These are phyloP conservation scores for Barnettozyma populi DNA, from an alignment of 805 yeast species.

Conservation along the genomic window DNA sequence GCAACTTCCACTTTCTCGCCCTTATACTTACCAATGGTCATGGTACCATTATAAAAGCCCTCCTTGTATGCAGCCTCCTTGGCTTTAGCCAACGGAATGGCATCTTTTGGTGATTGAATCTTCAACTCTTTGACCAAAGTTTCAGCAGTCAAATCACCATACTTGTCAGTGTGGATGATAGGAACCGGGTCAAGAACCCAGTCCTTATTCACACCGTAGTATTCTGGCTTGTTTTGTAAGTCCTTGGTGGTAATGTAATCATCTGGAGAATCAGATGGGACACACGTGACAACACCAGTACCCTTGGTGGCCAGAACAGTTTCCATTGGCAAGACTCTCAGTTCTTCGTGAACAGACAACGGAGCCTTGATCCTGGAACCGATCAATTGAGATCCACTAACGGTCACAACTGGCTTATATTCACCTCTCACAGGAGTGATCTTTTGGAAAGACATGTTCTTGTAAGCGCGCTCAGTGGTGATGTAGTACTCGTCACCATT, in stretches of 20 bases:
- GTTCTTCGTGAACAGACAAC: slow-evolving; percentile 57
- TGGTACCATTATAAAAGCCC: slow-evolving; percentile 86
- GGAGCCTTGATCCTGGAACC: slow-evolving; percentile 91
- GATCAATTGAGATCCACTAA: slow-evolving; percentile 69
- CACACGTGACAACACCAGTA: slow-evolving; percentile 98
- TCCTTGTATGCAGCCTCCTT: slow-evolving; percentile 95
- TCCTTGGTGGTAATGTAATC: slow-evolving; percentile 86
- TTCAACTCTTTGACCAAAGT: slow-evolving; percentile 77
- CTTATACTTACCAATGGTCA: slow-evolving; percentile 73
- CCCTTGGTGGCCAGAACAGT: slow-evolving; percentile 92
- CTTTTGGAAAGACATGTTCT: slow-evolving; percentile 94
- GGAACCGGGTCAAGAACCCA: slow-evolving; percentile 83
- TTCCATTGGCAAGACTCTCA: slow-evolving; percentile 94
- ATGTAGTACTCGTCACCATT: slow-evolving; percentile 74
- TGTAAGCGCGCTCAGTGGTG: slow-evolving; percentile 92
- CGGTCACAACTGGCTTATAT: slow-evolving; percentile 50
- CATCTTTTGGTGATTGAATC: slow-evolving; percentile 92
- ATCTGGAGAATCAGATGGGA: slow-evolving; percentile 98
- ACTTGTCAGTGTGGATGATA: slow-evolving; percentile 72
- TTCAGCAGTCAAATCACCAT: slow-evolving; percentile 87
- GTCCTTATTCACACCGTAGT: slow-evolving; percentile 73
- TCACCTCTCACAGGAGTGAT: slow-evolving; percentile 85
- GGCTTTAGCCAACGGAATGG: slow-evolving; percentile 81
- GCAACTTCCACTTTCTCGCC: slow-evolving; percentile 92
- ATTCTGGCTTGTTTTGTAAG: slow-evolving; percentile 83